Evolutionary conservation across 1,284 basidiomycete genomes (phyloP), one percentile per base, ranked within the genome.

Genomic region (Boletus nobilissimus): DNA sequence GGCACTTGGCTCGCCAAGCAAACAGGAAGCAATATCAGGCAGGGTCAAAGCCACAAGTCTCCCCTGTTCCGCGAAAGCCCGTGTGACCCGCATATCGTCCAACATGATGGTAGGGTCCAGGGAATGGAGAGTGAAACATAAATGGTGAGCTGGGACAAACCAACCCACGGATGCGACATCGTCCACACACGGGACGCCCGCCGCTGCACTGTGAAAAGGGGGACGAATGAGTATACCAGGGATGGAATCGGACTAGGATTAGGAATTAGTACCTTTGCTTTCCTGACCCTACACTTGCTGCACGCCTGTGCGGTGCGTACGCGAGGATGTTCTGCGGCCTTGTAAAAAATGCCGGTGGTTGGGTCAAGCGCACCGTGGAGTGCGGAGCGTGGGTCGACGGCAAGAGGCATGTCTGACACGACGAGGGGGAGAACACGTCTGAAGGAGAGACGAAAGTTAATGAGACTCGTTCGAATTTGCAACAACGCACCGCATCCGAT

Each of bases 301-400:
- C 92, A 93, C 16, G 92, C 92, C 80, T 92, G 92, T 3, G 89
- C 89, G 0, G 91, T 93, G 66, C 92, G 87, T 57, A 93, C 84
- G 5, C 92, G 89, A 3, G 0, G 26, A 26, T 40, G 91, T 80
- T 93, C 91, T 3, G 90, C 88, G 5, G 90, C 89, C 14, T 88
- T 89, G 83, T 92, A 92, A 81, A 92, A 93, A 62, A 92, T 89
- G 26, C 91, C 91, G 0, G 92, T 93, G 11, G 87, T 78, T 5
- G 90, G 90, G 81, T 93, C 91, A 32, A 93, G 87, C 0, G 91
- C 91, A 46, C 92, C 92, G 9, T 90, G 89, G 40, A 92, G 87
- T 2, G 88, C 85, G 78, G 88, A 86, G n/a, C 86, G 78, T 3
- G 75, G 62, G 26, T 57, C 48, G 5, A 70, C 36, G 10, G 79